Conservation (phyloP, 345 rosid species). For the Dipteronia dyeriana region DNA sequence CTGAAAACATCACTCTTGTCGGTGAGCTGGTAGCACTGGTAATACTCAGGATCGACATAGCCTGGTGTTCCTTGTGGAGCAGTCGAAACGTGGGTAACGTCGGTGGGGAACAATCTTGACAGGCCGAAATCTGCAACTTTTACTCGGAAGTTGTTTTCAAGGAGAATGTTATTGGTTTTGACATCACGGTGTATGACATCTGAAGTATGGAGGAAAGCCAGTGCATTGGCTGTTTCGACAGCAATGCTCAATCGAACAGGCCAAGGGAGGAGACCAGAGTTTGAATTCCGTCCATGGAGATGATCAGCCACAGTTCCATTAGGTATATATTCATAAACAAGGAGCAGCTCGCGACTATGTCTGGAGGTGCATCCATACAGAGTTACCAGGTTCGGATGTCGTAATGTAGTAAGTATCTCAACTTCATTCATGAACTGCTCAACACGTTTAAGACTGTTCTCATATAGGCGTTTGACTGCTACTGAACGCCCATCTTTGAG, state of each 20-base stretch:
- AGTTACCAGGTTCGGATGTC: slow-evolving; percentile 68
- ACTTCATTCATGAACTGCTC: slow-evolving; percentile 87
- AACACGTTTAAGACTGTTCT: slow-evolving; percentile 59
- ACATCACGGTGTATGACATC: slow-evolving; percentile 89
- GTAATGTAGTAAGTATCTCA: slow-evolving; percentile 62
- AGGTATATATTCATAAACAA: slow-evolving; percentile 84
- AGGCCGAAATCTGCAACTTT: slow-evolving; percentile 96
- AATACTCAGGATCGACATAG: slow-evolving; percentile 86
- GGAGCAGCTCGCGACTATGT: slow-evolving; percentile 76
- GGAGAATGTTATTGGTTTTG: slow-evolving; percentile 84
- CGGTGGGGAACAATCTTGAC: slow-evolving; percentile 70
- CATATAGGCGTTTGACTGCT: slow-evolving; percentile 79
- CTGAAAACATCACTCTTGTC: slow-evolving; percentile 91
- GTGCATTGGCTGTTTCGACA: slow-evolving; percentile 75
- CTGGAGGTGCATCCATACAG: slow-evolving; percentile 79
- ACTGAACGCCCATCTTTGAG: slow-evolving; percentile 76
- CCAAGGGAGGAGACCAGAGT: slow-evolving; percentile 64
- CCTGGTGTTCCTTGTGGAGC: slow-evolving; percentile 98
- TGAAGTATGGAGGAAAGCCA: slow-evolving; percentile 57
- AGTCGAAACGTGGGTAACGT: slow-evolving; percentile 84
- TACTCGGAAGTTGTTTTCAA: slow-evolving; percentile 54
- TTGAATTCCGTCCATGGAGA: slow-evolving; percentile 59
- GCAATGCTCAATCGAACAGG: slow-evolving; percentile 68
- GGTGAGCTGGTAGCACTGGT: slow-evolving; percentile 76
- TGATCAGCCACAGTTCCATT: slow-evolving; percentile 92